These are phyloP conservation scores for Nissolia schottii DNA, from an alignment of 306 rosid genomes.

Conservation along the genomic window DNA sequence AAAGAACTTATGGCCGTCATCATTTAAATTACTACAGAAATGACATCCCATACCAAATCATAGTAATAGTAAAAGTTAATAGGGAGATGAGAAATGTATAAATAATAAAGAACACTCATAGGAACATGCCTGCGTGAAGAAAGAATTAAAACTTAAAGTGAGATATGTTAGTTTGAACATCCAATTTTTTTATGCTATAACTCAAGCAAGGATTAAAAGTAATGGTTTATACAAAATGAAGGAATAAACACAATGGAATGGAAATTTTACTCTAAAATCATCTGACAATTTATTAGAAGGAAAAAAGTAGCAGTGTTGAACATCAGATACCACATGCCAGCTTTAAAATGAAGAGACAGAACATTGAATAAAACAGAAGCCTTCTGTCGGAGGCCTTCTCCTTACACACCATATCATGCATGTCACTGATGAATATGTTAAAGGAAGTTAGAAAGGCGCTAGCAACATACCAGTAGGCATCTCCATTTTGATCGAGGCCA, in stretches of 20 bases:
- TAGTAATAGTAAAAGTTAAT: neutral
- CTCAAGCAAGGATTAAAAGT: neutral
- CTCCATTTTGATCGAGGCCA: slow-evolving; percentile 96
- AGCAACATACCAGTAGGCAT: slow-evolving; percentile 55
- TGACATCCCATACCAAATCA: neutral
- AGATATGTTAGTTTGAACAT: neutral
- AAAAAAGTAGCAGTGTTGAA: neutral
- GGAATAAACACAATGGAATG: neutral
- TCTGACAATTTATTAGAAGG: neutral
- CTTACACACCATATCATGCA: neutral
- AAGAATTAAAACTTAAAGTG: neutral
- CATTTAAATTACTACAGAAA: neutral
- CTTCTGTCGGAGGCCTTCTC: neutral
- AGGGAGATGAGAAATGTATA: neutral
- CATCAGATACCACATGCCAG: neutral
- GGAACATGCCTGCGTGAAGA: neutral
- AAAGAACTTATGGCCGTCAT: neutral
- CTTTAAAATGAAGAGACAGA: neutral
- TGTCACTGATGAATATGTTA: neutral
- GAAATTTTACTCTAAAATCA: neutral
- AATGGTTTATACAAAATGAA: neutral
- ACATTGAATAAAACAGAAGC: neutral
- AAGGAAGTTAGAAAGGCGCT: neutral
- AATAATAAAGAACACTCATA: neutral
- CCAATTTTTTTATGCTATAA: neutral